These are phyloP conservation scores for Breynia disticha DNA, from an alignment of 441 rosid species.

Conservation along the genomic window DNA sequence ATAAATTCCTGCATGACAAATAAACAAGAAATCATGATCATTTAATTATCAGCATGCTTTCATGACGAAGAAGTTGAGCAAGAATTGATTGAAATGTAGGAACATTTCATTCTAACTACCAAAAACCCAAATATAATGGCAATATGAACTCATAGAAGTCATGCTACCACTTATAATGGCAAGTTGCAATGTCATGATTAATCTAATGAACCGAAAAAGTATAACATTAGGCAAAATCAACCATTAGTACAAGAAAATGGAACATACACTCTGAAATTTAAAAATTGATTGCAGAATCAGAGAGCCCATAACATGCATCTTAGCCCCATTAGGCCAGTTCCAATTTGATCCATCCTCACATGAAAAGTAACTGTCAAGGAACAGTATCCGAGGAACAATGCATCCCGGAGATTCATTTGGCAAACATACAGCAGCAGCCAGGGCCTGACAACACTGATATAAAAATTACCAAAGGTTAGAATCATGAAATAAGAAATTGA, in stretches of 20 bases:
- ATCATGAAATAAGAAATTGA: background rate
- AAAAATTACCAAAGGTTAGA: background rate
- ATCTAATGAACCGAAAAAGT: background rate
- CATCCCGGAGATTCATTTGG: conserved; percentile 42
- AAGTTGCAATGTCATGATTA: conserved; percentile 2
- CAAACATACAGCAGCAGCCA: conserved; percentile 52
- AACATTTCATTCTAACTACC: background rate
- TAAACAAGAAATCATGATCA: background rate
- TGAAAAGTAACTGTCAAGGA: conserved; percentile 64
- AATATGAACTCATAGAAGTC: background rate
- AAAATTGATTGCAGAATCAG: conserved; percentile 80
- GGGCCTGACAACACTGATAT: conserved; percentile 68
- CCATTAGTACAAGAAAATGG: conserved; percentile 7
- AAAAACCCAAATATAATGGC: background rate
- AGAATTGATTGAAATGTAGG: too few relatives aligned
- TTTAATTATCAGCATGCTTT: background rate
- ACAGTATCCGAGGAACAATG: conserved; percentile 60
- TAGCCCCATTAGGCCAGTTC: conserved; percentile 61
- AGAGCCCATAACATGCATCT: conserved; percentile 79
- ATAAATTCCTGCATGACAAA: conserved; percentile 49
- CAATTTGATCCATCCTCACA: conserved; percentile 50
- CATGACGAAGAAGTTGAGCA: background rate
- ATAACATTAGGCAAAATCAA: background rate
- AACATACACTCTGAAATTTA: conserved; percentile 60
- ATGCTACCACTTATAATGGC: conserved; percentile 3